Evolutionary conservation across 768 basidiomycete species (phyloP).

Genomic region (Phylloporus arenicola): DNA sequence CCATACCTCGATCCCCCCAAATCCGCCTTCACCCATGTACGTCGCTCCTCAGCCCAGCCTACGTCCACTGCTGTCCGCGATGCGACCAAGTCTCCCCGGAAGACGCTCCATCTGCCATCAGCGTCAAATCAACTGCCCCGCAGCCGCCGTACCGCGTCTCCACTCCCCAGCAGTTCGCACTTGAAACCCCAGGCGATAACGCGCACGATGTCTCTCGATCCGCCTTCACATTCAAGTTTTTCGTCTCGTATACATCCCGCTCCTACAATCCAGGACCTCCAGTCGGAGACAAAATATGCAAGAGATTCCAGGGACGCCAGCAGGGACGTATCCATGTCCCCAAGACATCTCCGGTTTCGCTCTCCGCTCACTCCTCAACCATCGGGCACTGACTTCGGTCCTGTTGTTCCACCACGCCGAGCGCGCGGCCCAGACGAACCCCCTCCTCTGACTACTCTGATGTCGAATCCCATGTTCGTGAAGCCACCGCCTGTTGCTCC

Average conservation of each 20-base stretch:
- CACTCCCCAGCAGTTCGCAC: constrained; percentile 28
- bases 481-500: constrained; percentile 44
- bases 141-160: constrained; percentile 41
- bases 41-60: constrained; percentile 15
- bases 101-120: constrained; percentile 28
- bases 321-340: constrained; percentile 44
- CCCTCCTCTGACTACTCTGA: constrained; percentile 56
- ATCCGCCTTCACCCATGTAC: constrained; percentile 35
- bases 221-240: constrained; percentile 34
- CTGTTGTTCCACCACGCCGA: constrained; percentile 33
- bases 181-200: constrained; percentile 34
- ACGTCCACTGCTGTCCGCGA: constrained; percentile 20
- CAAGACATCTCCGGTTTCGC: constrained; percentile 49
- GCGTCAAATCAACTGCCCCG: constrained; percentile 29
- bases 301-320: constrained; percentile 21
- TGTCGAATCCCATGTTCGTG: constrained; percentile 65
- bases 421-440: constrained; percentile 61
- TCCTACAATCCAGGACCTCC: constrained; percentile 33
- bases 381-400: constrained; percentile 37
- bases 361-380: constrained; percentile 70
- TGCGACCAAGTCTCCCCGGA: constrained; percentile 26
- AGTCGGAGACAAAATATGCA: constrained; percentile 17
- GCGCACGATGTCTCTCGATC: constrained; percentile 75
- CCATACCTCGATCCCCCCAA: constrained; percentile 53
- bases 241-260: constrained; percentile 22